Evolutionary conservation across 2,329 filamentous ascomycete species (phyloP).

Genomic region (Blumeria hordei): DNA sequence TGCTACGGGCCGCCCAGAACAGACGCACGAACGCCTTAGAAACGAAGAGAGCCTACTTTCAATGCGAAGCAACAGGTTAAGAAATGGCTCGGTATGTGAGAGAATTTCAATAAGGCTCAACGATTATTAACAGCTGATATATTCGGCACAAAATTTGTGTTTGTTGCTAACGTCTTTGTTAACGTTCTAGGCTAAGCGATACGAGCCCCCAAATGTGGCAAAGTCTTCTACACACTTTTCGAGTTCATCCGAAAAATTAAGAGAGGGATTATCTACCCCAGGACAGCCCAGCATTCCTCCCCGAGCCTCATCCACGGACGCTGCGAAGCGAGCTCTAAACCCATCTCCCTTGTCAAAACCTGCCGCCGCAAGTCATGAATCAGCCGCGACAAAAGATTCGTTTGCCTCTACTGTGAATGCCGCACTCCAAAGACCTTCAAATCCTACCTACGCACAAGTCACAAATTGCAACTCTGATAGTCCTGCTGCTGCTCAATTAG

Average conservation of each 20-base stretch:
- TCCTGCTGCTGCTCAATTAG: constrained; percentile 60
- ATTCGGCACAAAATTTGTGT: too few relatives aligned
- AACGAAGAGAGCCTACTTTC: constrained; percentile 43
- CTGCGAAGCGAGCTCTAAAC: constrained; percentile 37
- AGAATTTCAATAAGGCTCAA: background rate
- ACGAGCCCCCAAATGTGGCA: background rate
- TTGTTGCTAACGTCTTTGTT: background rate
- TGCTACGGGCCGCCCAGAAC: too few relatives aligned
- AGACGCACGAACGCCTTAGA: constrained; percentile 19
- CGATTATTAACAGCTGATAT: too few relatives aligned
- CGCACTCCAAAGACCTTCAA: constrained; percentile 13
- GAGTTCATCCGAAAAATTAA: too few relatives aligned
- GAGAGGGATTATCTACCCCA: too few relatives aligned
- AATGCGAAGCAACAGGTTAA: constrained; percentile 29
- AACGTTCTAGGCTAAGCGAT: background rate
- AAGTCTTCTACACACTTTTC: too few relatives aligned
- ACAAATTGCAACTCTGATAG: constrained; percentile 16
- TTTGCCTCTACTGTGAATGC: constrained; percentile 16
- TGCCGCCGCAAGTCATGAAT: constrained; percentile 33
- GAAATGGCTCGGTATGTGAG: constrained; percentile 39
- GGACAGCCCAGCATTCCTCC: constrained; percentile 21
- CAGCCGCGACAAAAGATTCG: constrained; percentile 18
- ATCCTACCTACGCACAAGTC: constrained; percentile 13
- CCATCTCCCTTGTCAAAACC: constrained; percentile 56
- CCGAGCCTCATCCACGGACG: constrained; percentile 32